Percentiles rank a stretch among this genome's conserved stretches.
These are phyloP conservation scores for Penicillium sp. DNA, from an alignment of 2,329 filamentous ascomycete genomes.

Conservation along the genomic window DNA sequence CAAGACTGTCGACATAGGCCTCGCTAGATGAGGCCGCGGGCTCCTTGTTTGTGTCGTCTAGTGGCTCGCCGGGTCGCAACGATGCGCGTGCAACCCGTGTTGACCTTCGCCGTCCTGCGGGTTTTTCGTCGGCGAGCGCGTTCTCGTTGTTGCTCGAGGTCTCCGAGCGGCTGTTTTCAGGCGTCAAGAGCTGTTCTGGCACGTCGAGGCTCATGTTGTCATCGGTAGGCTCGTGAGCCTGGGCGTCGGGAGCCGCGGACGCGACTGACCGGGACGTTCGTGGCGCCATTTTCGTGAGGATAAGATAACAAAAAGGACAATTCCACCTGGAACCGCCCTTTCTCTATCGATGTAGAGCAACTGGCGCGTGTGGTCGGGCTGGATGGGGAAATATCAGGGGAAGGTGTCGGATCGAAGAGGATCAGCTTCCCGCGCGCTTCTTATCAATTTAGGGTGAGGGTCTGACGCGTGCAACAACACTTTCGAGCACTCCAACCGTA, in stretches of 20 bases:
- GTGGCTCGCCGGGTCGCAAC: constrained; percentile 25
- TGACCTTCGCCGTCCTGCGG: constrained; percentile 26
- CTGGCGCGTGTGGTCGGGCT: constrained; percentile 10
- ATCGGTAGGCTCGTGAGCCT: constrained; percentile 22
- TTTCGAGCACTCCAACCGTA: constrained; percentile 1
- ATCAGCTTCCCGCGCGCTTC: constrained; percentile 23
- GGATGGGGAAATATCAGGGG: constrained; percentile 19
- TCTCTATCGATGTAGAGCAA: constrained; percentile 9
- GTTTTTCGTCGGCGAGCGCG: constrained; percentile 29
- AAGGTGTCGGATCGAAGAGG: constrained; percentile 15
- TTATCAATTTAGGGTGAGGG: constrained; percentile 23
- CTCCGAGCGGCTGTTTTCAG: constrained; percentile 39
- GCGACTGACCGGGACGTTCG: constrained; percentile 23
- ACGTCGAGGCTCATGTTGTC: constrained; percentile 30
- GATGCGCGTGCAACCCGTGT: constrained; percentile 37
- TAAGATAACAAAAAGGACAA: constrained; percentile 7
- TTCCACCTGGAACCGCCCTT: constrained; percentile 11
- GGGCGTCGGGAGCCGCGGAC: constrained; percentile 29
- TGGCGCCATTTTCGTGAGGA: constrained; percentile 24
- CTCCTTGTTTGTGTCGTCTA: constrained; percentile 20
- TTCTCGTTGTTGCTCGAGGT: constrained; percentile 36
- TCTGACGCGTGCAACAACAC: constrained; percentile 24
- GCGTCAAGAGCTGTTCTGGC: constrained; percentile 36
- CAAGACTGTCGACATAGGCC: constrained; percentile 33
- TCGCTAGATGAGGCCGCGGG: constrained; percentile 18